These are phyloP conservation scores for Eucommia ulmoides DNA, from an alignment of 257 asterid species.

Conservation along the genomic window DNA sequence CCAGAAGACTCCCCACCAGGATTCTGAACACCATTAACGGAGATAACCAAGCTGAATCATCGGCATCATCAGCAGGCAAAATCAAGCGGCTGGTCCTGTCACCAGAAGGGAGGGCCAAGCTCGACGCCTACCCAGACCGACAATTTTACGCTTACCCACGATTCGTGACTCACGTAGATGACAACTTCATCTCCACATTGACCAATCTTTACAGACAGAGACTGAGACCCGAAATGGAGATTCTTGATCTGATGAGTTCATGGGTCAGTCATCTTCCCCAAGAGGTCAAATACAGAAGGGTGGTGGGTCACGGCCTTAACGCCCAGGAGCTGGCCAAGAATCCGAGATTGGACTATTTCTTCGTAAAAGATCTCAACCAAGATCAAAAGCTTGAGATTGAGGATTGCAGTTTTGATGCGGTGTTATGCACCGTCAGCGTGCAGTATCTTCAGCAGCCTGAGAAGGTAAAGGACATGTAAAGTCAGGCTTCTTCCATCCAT, in stretches of 20 bases:
- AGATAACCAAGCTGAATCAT: slow-evolving; percentile 7
- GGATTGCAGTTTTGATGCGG: slow-evolving; percentile 50
- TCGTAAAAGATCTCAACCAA: slow-evolving; percentile 64
- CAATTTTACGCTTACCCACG: slow-evolving; percentile 66
- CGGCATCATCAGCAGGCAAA: slow-evolving; percentile 28
- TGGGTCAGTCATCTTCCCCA: slow-evolving; percentile 82
- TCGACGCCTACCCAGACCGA: slow-evolving; percentile 35
- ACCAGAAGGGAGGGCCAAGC: slow-evolving; percentile 48
- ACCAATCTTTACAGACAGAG: slow-evolving; percentile 35
- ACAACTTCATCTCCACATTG: slow-evolving; percentile 38
- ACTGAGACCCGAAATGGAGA: slow-evolving; percentile 53
- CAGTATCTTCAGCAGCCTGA: slow-evolving; percentile 90
- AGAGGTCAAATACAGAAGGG: slow-evolving; percentile 45
- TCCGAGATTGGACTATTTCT: slow-evolving; percentile 52
- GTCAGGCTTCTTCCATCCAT: no score
- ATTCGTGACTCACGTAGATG: slow-evolving; percentile 60
- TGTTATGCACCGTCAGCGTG: slow-evolving; percentile 71
- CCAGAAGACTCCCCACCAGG: not conserved
- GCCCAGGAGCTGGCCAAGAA: slow-evolving; percentile 67
- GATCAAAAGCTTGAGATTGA: slow-evolving; percentile 41
- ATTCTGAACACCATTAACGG: slow-evolving; percentile 11
- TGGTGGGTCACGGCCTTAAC: slow-evolving; percentile 81
- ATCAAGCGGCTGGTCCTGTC: slow-evolving; percentile 53
- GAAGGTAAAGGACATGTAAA: no score
- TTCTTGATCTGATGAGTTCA: slow-evolving; percentile 76